Base-by-base conservation (phyloP, 495 filamentous ascomycete genomes). In the Aspergillus nidulans region DNA sequence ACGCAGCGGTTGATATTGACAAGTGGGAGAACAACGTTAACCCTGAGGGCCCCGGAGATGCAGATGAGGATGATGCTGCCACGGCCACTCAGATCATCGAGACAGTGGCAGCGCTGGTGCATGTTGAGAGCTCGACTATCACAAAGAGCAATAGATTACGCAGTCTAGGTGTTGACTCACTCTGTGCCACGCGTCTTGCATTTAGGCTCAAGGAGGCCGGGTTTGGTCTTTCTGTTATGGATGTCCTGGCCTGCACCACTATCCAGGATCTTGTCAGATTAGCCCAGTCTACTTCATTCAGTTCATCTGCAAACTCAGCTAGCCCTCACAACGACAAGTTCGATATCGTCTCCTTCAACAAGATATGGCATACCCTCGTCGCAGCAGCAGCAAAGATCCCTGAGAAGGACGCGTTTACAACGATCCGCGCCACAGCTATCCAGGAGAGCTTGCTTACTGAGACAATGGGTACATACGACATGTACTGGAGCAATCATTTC, bases 391-490 rank as follows among this genome's bases (percentile, higher is more conserved):
- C 26, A 1, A 63, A 62, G 38, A 46, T 69, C 1, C 16, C 30
- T 8, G 56, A 34, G 6, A 34, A 34, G 30, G 30, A 58, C 7
- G 43, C 58, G 9, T 57, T 64, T 36, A 43, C 16, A 4, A 58
- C 57, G 9, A 47, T 66, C 1, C 45, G 58, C 7, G 59, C 63
- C n/a, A 62, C 69, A 36, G 59, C 68, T 0, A 49, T 73, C 4
- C 70, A 73, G 49, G 70, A 73, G 42, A 66, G 68, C 23, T 45
- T 73, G n/a, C 62, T 73, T 15, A 63, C 57, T 50, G 70, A 73
- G 58, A 71, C 66, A 7, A 61, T 71, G 58, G 61, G 64, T 20
- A 63, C 58, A 21, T 58, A 60, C 26, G 55, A 63, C 41, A 60
- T 68, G 52, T 73, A 73, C 50, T 73, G 70, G 70, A 73, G 68